Evolutionary conservation across 1,139 yeast species (phyloP).

Genomic region (Chernovozyma sophiae-reginae): DNA sequence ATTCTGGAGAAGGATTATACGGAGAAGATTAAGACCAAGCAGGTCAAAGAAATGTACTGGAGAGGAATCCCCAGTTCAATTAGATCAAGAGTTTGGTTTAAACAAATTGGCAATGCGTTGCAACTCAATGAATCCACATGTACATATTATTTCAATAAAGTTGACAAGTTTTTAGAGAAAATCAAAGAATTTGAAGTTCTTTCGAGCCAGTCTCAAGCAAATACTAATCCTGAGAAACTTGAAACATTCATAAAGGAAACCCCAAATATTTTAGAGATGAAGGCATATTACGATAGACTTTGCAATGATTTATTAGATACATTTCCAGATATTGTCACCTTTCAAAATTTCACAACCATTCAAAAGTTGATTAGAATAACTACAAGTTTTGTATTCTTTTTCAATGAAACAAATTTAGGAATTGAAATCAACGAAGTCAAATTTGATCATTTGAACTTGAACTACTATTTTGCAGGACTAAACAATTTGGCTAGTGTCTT

Average conservation of each 20-base stretch:
- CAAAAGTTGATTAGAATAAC: conserved; percentile 24
- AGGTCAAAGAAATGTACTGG: conserved; percentile 57
- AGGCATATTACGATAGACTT: conserved; percentile 10
- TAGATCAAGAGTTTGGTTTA: conserved; percentile 51
- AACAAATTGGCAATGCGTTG: conserved; percentile 35
- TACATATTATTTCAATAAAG: conserved; percentile 15
- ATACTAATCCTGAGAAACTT: conserved; percentile 10
- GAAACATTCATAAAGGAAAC: neutral
- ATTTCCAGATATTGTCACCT: conserved; percentile 43
- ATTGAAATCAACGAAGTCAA: conserved; percentile 8
- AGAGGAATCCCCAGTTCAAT: conserved; percentile 54
- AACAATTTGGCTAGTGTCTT: conserved; percentile 38
- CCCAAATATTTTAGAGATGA: conserved; percentile 6
- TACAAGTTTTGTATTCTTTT: conserved; percentile 20
- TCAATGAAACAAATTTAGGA: conserved; percentile 14
- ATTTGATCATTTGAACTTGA: conserved; percentile 7
- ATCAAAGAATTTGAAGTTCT: conserved; percentile 3
- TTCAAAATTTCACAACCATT: conserved; percentile 29
- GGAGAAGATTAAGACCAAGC: conserved; percentile 23
- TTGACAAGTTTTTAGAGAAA: conserved; percentile 6
- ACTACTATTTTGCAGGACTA: conserved; percentile 23
- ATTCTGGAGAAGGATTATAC: conserved; percentile 17
- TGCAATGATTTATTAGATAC: conserved; percentile 24
- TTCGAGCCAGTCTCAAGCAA: neutral
- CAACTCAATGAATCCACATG: conserved; percentile 16